A percentile compares a stretch with the other conserved stretches of the same genome.
phyloP scores from a whole-genome alignment of 805 yeast species.

The Monosporozyma servazzii region DNA sequence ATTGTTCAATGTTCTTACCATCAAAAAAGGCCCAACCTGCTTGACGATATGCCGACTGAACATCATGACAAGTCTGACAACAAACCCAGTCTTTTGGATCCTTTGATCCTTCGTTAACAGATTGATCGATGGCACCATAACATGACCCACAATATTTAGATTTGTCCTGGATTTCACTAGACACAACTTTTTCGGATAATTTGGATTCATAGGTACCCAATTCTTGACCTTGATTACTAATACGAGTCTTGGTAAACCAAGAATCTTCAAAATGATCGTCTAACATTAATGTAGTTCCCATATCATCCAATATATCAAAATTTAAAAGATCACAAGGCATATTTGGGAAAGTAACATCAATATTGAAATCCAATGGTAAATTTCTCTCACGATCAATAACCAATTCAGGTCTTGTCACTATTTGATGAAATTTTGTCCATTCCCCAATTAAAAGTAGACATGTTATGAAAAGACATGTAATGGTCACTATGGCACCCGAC shows the following conservation, averaged over 20 bases:
- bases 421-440: slow-evolving; percentile 59
- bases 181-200: slow-evolving; percentile 40
- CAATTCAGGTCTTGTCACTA: slow-evolving; percentile 68
- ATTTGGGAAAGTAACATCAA: slow-evolving; percentile 76
- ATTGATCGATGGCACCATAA: slow-evolving; percentile 70
- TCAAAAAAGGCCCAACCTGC: slow-evolving; percentile 84
- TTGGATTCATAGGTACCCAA: slow-evolving; percentile 44
- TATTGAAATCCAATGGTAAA: slow-evolving; percentile 61
- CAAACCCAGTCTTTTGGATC: slow-evolving; percentile 44
- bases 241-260: slow-evolving; percentile 61
- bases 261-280: slow-evolving; percentile 66
- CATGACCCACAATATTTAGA: slow-evolving; percentile 73
- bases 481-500: slow-evolving; percentile 82
- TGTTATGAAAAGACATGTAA: slow-evolving; percentile 56
- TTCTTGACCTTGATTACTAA: slow-evolving; percentile 41
- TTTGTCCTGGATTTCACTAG: slow-evolving; percentile 82
- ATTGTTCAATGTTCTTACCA: slow-evolving; percentile 79
- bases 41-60: slow-evolving; percentile 66
- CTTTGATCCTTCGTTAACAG: slow-evolving; percentile 20
- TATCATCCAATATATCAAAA: slow-evolving; percentile 79
- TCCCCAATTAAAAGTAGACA: slow-evolving; percentile 60
- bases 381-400: slow-evolving; percentile 81
- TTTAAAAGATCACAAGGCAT: slow-evolving; percentile 78
- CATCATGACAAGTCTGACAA: slow-evolving; percentile 81
- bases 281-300: slow-evolving; percentile 66